phyloP scores from a whole-genome alignment of 139 green algal species.

The Trebouxia sp. region DNA sequence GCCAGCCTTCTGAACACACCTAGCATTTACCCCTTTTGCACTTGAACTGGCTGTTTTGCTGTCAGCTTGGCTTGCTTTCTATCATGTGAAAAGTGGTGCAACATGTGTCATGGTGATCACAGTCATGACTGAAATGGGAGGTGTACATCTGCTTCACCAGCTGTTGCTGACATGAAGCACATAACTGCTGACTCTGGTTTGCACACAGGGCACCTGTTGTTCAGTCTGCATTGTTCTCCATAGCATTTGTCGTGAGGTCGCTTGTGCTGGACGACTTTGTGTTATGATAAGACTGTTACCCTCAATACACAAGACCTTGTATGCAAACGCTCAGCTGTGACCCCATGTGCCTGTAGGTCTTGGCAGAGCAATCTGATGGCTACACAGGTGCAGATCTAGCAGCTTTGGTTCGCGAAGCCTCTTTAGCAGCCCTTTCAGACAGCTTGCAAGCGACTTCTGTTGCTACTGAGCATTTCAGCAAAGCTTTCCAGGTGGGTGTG shows the following conservation, averaged over 20 bases:
- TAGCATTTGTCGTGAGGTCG: too few species aligned
- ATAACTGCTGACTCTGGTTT: too few species aligned
- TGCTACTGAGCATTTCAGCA: constrained; percentile 44
- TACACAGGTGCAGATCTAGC: constrained; percentile 75
- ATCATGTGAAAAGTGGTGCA: too few species aligned
- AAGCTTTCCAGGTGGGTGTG: constrained; percentile 32
- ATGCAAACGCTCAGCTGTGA: background rate
- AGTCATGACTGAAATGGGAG: too few species aligned
- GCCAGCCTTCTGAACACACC: background rate
- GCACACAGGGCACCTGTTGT: background rate
- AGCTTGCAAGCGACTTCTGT: constrained; percentile 48
- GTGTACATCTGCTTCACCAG: background rate
- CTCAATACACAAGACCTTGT: background rate
- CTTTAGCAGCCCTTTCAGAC: constrained; percentile 64
- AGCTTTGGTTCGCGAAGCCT: constrained; percentile 63
- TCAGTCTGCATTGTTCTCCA: background rate
- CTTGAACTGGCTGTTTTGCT: background rate
- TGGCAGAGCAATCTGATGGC: constrained; percentile 49
- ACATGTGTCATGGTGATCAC: too few species aligned
- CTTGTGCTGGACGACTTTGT: too few species aligned
- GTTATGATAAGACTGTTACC: background rate
- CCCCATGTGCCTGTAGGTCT: background rate
- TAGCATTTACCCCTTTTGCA: background rate
- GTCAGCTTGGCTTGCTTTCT: background rate
- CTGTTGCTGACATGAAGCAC: too few species aligned